Base-by-base conservation (phyloP, 1,284 basidiomycete genomes). In the Fomitopsis pinicola region DNA sequence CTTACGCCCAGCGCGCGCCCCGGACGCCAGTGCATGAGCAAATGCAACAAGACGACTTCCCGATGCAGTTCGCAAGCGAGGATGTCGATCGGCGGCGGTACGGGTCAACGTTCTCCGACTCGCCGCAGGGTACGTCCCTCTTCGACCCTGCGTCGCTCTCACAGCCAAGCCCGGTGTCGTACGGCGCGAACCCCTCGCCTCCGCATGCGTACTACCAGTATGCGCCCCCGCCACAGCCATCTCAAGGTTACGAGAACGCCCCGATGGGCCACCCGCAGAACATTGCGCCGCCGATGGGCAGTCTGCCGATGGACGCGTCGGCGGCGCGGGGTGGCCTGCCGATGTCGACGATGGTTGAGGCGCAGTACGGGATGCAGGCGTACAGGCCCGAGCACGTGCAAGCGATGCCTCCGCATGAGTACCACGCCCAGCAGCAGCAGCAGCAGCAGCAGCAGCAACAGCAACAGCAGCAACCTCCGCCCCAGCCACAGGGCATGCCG, bases 21-120 rank as follows among this genome's bases (percentile, higher is more conserved):
- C 45, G 45, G 52, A 55, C 66, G 45, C 26, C 36, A 8, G 35
- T 54, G 52, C 63, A 55, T 9, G 60, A 61, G 30, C 56, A 44
- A 2, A 55, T 59, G 53, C 61, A 33, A 26, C 65, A 60, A 33
- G 67, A 69, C 17, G 68, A 70, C 40, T 68, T 65, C 58, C 26
- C n/a, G 8, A 66, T 70, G 66, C 66, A 64, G 58, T 70, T 67
- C 58, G 60, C 66, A 33, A 59, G 62, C 15, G 66, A 67, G 48
- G 66, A 66, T 40, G 50, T 55, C n/a, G 67, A 67, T 44, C 60
- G 66, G 48, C 58, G 65, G 42, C 55, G 68, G 58, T 69, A 63
- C 63, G 66, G 65, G 60, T 63, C 48, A 15, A 57, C 61, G 44
- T 66, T 59, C 58, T 66, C 62, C 46, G 67, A 67, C 53, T 66